phyloP scores from a whole-genome alignment of 1,139 yeast species.

The Debaryomyces fabryi region DNA sequence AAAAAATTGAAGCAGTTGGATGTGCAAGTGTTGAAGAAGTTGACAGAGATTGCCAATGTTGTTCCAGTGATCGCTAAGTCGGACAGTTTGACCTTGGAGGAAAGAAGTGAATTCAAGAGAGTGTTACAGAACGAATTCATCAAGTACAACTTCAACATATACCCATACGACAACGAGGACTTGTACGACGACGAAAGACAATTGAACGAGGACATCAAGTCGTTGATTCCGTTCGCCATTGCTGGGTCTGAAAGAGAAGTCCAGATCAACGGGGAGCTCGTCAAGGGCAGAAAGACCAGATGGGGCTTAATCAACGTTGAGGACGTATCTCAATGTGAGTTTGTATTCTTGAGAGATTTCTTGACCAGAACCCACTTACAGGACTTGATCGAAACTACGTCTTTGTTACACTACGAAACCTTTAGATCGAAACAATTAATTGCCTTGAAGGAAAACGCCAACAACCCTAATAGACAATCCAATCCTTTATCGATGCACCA shows the following conservation, averaged over 20 bases:
- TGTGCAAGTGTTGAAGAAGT: constrained; percentile 77
- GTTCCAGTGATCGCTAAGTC: constrained; percentile 95
- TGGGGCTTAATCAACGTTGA: constrained; percentile 95
- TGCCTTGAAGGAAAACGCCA: constrained; percentile 88
- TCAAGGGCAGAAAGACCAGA: constrained; percentile 87
- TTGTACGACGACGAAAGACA: constrained; percentile 80
- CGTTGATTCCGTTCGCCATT: constrained; percentile 88
- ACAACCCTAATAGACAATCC: constrained; percentile 41
- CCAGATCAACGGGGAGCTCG: constrained; percentile 71
- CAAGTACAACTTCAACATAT: constrained; percentile 73
- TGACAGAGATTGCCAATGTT: constrained; percentile 89
- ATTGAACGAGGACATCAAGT: constrained; percentile 74
- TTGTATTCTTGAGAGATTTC: constrained; percentile 89
- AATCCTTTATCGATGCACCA: constrained; percentile 14
- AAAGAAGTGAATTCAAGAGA: constrained; percentile 77
- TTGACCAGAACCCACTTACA: constrained; percentile 94
- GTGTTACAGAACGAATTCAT: constrained; percentile 76
- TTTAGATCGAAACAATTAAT: constrained; percentile 93
- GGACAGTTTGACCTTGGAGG: constrained; percentile 85
- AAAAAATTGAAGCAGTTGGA: constrained; percentile 81
- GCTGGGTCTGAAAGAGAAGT: constrained; percentile 89
- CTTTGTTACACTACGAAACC: constrained; percentile 85
- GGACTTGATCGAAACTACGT: constrained; percentile 92
- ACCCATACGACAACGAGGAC: constrained; percentile 83
- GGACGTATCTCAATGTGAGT: constrained; percentile 94